These are phyloP conservation scores for Pichia sp. DNA, from an alignment of 1,139 yeast species.

Conservation along the genomic window DNA sequence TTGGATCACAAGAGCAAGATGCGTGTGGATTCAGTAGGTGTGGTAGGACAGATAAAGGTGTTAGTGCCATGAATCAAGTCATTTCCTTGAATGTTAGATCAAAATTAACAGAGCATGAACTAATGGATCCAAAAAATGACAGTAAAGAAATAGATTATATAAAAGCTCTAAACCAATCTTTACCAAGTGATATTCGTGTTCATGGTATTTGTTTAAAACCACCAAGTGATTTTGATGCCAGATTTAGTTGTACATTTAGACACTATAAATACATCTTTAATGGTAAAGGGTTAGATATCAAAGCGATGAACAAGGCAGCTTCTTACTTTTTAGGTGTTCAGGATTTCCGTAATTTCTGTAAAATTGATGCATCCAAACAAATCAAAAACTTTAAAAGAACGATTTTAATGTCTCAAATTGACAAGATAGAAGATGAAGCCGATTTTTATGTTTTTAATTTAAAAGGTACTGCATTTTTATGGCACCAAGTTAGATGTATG, in stretches of 20 bases:
- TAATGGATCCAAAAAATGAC: constrained; percentile 51
- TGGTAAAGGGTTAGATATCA: constrained; percentile 51
- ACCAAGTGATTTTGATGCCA: constrained; percentile 77
- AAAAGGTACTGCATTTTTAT: constrained; percentile 83
- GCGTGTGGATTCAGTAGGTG: constrained; percentile 78
- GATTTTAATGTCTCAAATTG: constrained; percentile 48
- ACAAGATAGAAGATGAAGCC: constrained; percentile 29
- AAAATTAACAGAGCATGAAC: constrained; percentile 49
- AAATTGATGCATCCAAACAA: constrained; percentile 89
- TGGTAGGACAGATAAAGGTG: constrained; percentile 96
- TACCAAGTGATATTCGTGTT: constrained; percentile 79
- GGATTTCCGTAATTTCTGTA: constrained; percentile 92
- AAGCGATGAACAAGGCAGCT: constrained; percentile 68
- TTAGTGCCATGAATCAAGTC: constrained; percentile 94
- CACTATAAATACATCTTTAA: constrained; percentile 80
- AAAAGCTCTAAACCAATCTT: constrained; percentile 61
- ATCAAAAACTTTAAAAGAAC: constrained; percentile 66
- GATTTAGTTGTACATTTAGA: constrained; percentile 79
- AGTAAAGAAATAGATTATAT: constrained; percentile 68
- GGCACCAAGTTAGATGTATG: constrained; percentile 99
- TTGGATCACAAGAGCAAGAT: constrained; percentile 52
- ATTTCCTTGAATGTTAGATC: constrained; percentile 77
- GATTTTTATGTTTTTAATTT: constrained; percentile 65
- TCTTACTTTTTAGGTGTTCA: constrained; percentile 60
- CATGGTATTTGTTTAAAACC: constrained; percentile 80